These are phyloP conservation scores for Lachnellula suecica DNA, from an alignment of 2,329 filamentous ascomycete species.

Conservation along the genomic window DNA sequence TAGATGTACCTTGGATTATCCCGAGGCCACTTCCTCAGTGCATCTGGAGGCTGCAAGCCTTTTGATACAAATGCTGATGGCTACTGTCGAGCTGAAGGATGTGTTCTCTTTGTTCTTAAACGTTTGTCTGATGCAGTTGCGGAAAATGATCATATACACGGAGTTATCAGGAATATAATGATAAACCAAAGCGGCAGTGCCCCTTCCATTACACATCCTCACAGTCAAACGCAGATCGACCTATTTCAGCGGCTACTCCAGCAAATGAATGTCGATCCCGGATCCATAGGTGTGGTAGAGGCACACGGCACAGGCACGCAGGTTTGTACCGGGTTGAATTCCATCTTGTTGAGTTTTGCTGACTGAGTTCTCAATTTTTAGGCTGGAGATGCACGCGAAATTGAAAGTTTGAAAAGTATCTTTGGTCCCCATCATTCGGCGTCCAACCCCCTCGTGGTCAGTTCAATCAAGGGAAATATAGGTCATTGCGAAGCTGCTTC, in stretches of 20 bases:
- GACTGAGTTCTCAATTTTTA: too few relatives aligned
- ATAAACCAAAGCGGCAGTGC: conserved; percentile 60
- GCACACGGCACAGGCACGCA: neutral
- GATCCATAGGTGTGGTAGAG: neutral
- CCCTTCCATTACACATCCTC: neutral
- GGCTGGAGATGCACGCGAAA: neutral
- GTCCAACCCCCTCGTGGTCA: neutral
- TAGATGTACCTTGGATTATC: conserved; percentile 9
- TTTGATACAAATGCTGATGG: conserved; percentile 48
- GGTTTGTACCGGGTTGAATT: neutral
- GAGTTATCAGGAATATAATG: conserved; percentile 57
- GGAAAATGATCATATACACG: conserved; percentile 47
- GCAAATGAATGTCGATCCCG: neutral
- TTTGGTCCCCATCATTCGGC: neutral
- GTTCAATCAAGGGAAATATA: conserved; percentile 1
- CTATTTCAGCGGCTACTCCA: neutral
- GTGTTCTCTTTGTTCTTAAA: conserved; percentile 46
- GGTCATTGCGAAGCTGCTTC: conserved; percentile 4
- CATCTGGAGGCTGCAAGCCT: conserved; percentile 42
- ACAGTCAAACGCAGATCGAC: neutral
- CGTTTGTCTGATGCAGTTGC: conserved; percentile 43
- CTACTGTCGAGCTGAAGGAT: conserved; percentile 49
- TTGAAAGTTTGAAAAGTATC: neutral
- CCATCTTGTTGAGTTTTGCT: too few relatives aligned
- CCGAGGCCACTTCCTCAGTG: conserved; percentile 15